Evolutionary conservation across 345 rosid species (phyloP).

Genomic region (Carallia brachiata): DNA sequence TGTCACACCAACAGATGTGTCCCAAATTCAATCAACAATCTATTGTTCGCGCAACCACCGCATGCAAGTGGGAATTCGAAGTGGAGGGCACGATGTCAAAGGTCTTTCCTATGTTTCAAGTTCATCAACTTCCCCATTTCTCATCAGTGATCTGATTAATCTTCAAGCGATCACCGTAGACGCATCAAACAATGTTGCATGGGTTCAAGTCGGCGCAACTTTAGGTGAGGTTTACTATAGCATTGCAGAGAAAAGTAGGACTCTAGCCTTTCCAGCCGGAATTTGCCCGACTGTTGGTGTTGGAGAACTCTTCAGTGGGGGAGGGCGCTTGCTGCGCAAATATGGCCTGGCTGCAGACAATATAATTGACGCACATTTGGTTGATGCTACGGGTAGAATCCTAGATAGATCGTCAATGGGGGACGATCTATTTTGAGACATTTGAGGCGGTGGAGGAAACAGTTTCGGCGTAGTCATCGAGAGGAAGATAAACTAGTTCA

Average conservation of each 20-base stretch:
- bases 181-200: slow-evolving; percentile 10
- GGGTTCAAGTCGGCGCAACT: slow-evolving; percentile 26
- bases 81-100: slow-evolving; percentile 22
- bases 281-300: slow-evolving; percentile 19
- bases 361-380: slow-evolving; percentile 5
- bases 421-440: slow-evolving; percentile 19
- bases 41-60: not conserved
- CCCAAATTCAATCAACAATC: slow-evolving; percentile 11
- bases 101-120: slow-evolving; percentile 14
- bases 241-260: slow-evolving; percentile 12
- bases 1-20: not conserved
- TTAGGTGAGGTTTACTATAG: slow-evolving; percentile 15
- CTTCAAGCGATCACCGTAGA: slow-evolving; percentile 13
- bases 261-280: slow-evolving; percentile 24
- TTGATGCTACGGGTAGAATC: slow-evolving; percentile 13
- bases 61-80: slow-evolving; percentile 19
- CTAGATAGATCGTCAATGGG: slow-evolving; percentile 19
- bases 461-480: slow-evolving; percentile 14
- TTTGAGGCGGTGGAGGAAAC: slow-evolving; percentile 24
- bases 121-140: slow-evolving; percentile 3
- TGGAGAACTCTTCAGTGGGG: slow-evolving; percentile 28
- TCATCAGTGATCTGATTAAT: slow-evolving; percentile 17
- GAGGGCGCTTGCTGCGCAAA: slow-evolving; percentile 20
- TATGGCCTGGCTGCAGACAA: slow-evolving; percentile 24
- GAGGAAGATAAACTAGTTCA: slow-evolving; percentile 14